Base-by-base conservation (phyloP, 495 filamentous ascomycete species). In the Neurospora sp. region DNA sequence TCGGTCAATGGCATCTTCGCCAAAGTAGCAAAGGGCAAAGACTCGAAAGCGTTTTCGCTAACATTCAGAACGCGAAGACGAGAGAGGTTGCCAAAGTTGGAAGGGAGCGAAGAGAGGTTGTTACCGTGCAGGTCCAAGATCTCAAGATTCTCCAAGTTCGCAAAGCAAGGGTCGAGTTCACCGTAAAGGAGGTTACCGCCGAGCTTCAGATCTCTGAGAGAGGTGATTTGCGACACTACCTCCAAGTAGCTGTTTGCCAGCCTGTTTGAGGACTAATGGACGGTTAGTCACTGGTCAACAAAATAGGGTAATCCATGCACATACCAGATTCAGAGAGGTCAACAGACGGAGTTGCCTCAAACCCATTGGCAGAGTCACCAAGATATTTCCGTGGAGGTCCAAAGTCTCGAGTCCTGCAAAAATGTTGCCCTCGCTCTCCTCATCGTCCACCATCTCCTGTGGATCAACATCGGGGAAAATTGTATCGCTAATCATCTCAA, bases 401-500 rank as follows among this genome's bases (percentile, higher is more conserved):
- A 98, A 79, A 5, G 86, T 86, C 77, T 97, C 93, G 20, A 99
- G 76, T 3, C 91, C 94, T 9, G 91, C 91, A 82, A 99, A 98
- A 74, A 95, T 89, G 72, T 88, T 89, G 8, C 90, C 91, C 71
- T 85, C 84, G 59, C 86, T 85, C 69, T 91, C 87, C 22, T 91
- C 88, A 42, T 93, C 89, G 37, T 86, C 83, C 41, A 85, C 86
- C 38, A 87, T 73, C 18, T 87, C 84, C 40, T 86, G 81, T 0
- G 85, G 81, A 71, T 91, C 88, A 35, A 87, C 82, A 74, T 96
- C 93, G 1, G 94, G 94, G 78, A 97, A 96, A 14, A 93, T 82
- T 1, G 84, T 79, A 59, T 95, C 92, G 20, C 87, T 83, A 38
- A 99, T 85, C 41, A 85, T 82, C 76, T 91, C 88, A 71, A 99